Evolutionary conservation across 1,284 basidiomycete genomes (phyloP), one percentile per base, ranked within the genome.

Genomic region (Fistulina hepatica): DNA sequence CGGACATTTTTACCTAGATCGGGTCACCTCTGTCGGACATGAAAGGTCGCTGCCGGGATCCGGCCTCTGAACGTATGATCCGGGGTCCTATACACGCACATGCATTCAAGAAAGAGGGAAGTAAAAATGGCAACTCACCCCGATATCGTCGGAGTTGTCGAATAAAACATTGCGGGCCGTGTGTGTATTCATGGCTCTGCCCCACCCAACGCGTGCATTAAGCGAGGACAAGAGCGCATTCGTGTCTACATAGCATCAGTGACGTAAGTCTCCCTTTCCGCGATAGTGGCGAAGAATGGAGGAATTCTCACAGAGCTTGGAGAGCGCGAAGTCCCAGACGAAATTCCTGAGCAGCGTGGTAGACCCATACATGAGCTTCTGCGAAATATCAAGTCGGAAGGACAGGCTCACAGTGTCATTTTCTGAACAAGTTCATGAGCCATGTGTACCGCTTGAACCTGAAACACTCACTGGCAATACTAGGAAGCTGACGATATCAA

Each of bases 161-260:
- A 31, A 31, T 13, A 31, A 19, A 9, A 19, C 15, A 19, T 31
- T 31, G 11, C 15, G 15, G 11, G 28, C 15, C 15, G 15, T 13
- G 15, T 13, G 19, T 9, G 15, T 31, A 13, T 13, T 16, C 9
- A 31, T 13, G 13, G 15, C 15, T 5, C 52, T 52, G 24, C 55
- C 56, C 22, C 61, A 37, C 4, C 47, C 34, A 4, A 52, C 49
- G 13, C 71, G 67, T 11, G 69, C 63, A 45, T 75, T 75, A 17
- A 75, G 58, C 6, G 70, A 69, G 4, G 69, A 72, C 34, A 75
- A 51, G 1, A 74, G 52, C n/a, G 70, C 68, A 44, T 74, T 74
- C n/a, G 66, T 49, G 47, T 75, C 6, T 26, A n/a, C 24, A 26
- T n/a, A n/a, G n/a, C 24, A 10, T 10, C 10, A 26, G n/a, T n/a